Conservation (phyloP, 2,329 filamentous ascomycete species). For the Ceratocystiopsis sp. region DNA sequence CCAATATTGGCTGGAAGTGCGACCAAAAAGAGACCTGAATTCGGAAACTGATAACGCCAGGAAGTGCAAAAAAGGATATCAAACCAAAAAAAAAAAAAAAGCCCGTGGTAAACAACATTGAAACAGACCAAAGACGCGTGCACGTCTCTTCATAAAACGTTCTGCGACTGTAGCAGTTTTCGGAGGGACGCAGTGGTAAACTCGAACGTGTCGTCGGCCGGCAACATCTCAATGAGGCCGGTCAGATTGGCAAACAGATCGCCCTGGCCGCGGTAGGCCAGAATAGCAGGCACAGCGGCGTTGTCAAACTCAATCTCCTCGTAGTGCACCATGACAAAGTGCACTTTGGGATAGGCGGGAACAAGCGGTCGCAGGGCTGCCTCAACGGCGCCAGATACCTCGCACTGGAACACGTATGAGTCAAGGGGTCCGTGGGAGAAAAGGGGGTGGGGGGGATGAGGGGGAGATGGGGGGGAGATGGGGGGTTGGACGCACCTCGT, state of each 20-base stretch:
- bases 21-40: no score
- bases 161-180: constrained; percentile 33
- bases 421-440: neutral
- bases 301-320: constrained; percentile 89
- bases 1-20: no score
- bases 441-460: constrained; percentile 12
- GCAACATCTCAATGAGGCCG: constrained; percentile 73
- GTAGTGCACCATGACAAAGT: constrained; percentile 83
- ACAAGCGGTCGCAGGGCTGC: constrained; percentile 62
- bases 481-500: constrained; percentile 42
- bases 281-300: constrained; percentile 68
- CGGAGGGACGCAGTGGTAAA: constrained; percentile 38
- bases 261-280: constrained; percentile 74
- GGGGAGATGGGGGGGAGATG: constrained; percentile 7
- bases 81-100: no score
- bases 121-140: neutral
- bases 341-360: constrained; percentile 48
- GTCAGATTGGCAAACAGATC: constrained; percentile 85
- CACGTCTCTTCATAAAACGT: constrained; percentile 25
- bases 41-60: no score
- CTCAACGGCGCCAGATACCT: constrained; percentile 64
- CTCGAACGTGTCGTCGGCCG: constrained; percentile 45
- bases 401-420: constrained; percentile 36
- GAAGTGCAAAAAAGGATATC: no score
- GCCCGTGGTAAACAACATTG: no score